phyloP scores from a whole-genome alignment of 169 alveolate species.

The Ichthyophthirius multifiliis region DNA sequence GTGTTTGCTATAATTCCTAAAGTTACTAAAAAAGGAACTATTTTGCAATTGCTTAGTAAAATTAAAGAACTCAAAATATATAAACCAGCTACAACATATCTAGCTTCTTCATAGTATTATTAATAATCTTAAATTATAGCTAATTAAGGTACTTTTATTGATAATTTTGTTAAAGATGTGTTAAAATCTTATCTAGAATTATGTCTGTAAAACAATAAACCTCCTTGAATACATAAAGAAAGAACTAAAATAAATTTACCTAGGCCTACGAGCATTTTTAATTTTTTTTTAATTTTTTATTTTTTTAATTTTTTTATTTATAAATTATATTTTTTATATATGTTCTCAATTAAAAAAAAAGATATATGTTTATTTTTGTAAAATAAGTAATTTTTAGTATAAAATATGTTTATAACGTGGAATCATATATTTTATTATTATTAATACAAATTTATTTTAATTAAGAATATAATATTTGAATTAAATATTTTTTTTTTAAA shows the following conservation, averaged over 20 bases:
- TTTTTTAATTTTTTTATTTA: too few species aligned
- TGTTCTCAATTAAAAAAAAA: too few species aligned
- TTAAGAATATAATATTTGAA: too few species aligned
- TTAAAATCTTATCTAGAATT: not conserved
- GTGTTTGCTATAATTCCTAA: not conserved
- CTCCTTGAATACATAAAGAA: not conserved
- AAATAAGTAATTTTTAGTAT: too few species aligned
- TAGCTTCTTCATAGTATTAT: not conserved
- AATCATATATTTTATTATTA: too few species aligned
- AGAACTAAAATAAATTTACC: conserved; percentile 12
- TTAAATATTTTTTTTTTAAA: too few species aligned
- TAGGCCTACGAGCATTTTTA: not conserved
- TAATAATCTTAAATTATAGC: not conserved
- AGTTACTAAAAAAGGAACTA: not conserved
- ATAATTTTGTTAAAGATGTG: not conserved
- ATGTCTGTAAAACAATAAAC: not conserved
- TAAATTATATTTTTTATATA: too few species aligned
- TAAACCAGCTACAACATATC: conserved; percentile 5
- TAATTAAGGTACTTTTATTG: not conserved
- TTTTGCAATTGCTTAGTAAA: not conserved
- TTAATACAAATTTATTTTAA: too few species aligned
- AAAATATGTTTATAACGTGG: too few species aligned
- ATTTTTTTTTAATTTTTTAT: not conserved
- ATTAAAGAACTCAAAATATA: not conserved
- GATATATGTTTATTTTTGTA: too few species aligned